Conservation (phyloP, 139 green algal genomes). For the Picochlorum sp. region DNA sequence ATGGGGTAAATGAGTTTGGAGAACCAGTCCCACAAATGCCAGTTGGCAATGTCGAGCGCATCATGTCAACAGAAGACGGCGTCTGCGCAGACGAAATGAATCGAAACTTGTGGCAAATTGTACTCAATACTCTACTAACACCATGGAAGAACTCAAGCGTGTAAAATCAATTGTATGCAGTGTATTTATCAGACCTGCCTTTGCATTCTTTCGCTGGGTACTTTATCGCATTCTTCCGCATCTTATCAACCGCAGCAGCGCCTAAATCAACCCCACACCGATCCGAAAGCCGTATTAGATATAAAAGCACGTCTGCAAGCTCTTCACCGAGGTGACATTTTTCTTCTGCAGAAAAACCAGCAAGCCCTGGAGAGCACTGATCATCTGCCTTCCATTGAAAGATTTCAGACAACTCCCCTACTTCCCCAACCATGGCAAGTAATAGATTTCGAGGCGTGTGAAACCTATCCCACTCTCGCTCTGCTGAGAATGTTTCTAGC, state of each 20-base stretch:
- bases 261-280: slow-evolving; percentile 60
- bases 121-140: slow-evolving; percentile 2
- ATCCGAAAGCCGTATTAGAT: slow-evolving; percentile 60
- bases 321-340: slow-evolving; percentile 53
- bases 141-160: not conserved
- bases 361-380: slow-evolving; percentile 23
- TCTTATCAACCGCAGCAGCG: slow-evolving; percentile 33
- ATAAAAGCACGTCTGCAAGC: slow-evolving; percentile 68
- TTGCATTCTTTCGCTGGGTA: slow-evolving; percentile 47
- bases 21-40: slow-evolving; percentile 1
- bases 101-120: slow-evolving; percentile 18
- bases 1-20: slow-evolving; percentile 8
- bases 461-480: slow-evolving; percentile 63
- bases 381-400: slow-evolving; percentile 67
- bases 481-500: slow-evolving; percentile 35
- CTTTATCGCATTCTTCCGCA: slow-evolving; percentile 50
- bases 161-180: slow-evolving; percentile 15
- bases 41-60: slow-evolving; percentile 5
- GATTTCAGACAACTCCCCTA: slow-evolving; percentile 52
- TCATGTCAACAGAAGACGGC: slow-evolving; percentile 14
- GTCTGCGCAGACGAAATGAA: slow-evolving; percentile 18
- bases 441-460: slow-evolving; percentile 77
- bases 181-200: slow-evolving; percentile 52
- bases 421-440: slow-evolving; percentile 45
- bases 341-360: slow-evolving; percentile 38